Evolutionary conservation across 305 asterid genomes (phyloP).

Genomic region (Ajuga reptans): DNA sequence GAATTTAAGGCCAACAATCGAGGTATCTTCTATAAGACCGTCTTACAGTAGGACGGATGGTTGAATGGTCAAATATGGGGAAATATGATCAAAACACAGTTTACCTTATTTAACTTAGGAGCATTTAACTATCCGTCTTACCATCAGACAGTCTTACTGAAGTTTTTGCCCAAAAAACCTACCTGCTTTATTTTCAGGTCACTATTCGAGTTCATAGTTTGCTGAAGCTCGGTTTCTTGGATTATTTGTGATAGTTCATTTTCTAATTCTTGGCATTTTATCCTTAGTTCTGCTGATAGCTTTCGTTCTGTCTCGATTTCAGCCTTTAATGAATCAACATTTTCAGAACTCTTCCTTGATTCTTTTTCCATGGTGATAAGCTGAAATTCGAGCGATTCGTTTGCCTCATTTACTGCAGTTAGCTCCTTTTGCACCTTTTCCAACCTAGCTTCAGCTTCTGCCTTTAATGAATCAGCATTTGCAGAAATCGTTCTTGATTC

Average conservation of each 20-base stretch:
- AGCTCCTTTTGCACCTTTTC: constrained; percentile 50
- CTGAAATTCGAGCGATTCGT: constrained; percentile 49
- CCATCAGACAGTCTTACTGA: no score
- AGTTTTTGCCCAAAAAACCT: background rate
- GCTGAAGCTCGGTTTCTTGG: constrained; percentile 42
- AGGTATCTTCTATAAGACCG: no score
- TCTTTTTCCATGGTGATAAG: constrained; percentile 51
- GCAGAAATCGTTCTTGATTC: constrained; percentile 50
- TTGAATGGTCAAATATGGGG: no score
- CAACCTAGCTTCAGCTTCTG: constrained; percentile 30
- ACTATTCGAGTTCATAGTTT: constrained; percentile 28
- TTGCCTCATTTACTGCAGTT: constrained; percentile 35
- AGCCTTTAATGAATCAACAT: constrained; percentile 37
- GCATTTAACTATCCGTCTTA: no score
- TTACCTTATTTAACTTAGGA: no score
- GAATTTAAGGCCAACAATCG: background rate
- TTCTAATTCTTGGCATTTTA: constrained; percentile 45
- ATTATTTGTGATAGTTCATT: constrained; percentile 34
- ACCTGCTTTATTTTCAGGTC: constrained; percentile 68
- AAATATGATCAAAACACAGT: no score
- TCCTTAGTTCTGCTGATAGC: constrained; percentile 38
- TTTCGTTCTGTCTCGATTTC: constrained; percentile 35
- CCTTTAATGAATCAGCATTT: constrained; percentile 37
- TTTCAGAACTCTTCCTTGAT: constrained; percentile 42
- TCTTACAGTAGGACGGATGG: no score